Percentiles rank a stretch among this genome's conserved stretches.
Evolutionary conservation across 805 yeast species (phyloP).

Genomic region (Huiozyma naganishii): DNA sequence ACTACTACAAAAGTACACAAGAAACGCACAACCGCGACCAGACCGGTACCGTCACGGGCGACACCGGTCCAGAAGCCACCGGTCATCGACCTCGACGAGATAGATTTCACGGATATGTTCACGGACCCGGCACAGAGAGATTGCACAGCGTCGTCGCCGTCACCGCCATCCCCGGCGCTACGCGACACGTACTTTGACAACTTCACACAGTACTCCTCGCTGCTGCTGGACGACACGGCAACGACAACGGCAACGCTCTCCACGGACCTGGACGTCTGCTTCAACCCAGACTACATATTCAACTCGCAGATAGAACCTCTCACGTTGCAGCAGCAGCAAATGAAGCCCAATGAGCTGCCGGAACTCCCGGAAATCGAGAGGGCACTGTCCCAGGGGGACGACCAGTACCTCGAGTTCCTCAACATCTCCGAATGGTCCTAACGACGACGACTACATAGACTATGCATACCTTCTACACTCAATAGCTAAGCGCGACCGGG

Average conservation of each 20-base stretch:
- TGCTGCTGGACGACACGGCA: not conserved
- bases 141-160: not conserved
- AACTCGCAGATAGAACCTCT: not conserved
- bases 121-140: slow-evolving; percentile 5
- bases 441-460: too few species aligned
- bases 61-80: too few species aligned
- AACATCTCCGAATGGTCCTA: not conserved
- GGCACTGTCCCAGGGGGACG: not conserved
- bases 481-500: too few species aligned
- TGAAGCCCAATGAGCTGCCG: slow-evolving; percentile 1
- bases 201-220: not conserved
- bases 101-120: slow-evolving; percentile 27
- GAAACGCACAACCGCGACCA: not conserved
- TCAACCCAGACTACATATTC: not conserved
- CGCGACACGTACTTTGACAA: not conserved
- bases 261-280: not conserved
- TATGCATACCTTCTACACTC: too few species aligned
- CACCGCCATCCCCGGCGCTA: not conserved
- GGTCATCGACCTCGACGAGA: slow-evolving; percentile 15
- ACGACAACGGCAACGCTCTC: not conserved
- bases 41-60: too few species aligned
- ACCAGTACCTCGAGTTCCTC: slow-evolving; percentile 1
- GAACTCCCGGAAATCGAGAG: not conserved
- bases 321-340: not conserved
- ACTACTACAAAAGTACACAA: slow-evolving; percentile 1